Evolutionary conservation across 1,284 basidiomycete species (phyloP), one percentile per base, ranked within the genome.

Genomic region (Rugosomyces carneus): DNA sequence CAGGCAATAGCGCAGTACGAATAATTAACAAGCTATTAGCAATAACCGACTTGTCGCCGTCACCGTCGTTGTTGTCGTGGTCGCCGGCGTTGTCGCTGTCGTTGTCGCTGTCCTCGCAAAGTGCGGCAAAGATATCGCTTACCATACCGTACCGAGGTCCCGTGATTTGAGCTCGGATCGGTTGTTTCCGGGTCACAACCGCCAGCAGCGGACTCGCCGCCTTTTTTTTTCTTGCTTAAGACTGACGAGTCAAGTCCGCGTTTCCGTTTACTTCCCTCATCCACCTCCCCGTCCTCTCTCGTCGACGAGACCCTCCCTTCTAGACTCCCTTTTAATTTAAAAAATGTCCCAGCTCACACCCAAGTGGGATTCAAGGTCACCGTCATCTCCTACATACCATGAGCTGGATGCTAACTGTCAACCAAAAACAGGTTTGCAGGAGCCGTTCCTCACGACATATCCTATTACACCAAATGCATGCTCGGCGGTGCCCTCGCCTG

Each of bases 401-500:
- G 40, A 42, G 19, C 37, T 39, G 27, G 34, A 27, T 19, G 24
- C 47, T 37, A 40, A 45, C 42, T 8, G 37, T 5, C 9, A 13
- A 29, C 37, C 15, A 44, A 26, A 7, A 41, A 60, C 51, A 82
- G 84, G 62, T 75, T 76, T 57, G 65, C 77, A 46, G 82, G 84
- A 45, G 81, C 86, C 60, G 75, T 88, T 47, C 82, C 81, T 57
- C 85, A 89, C 62, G 84, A 89, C 58, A 36, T 68, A 45, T 69
- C 68, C 37, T 89, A 89, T 75, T 89, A 89, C 62, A 65, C 80
- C 60, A 88, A 88, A 68, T 82, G 80, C 62, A 81, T 88, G 81
- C 75, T 97, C 53, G 93, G 92, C 62, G 93, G 93, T 81, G 79
- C 81, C 56, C 78, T 95, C 57, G 92, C 93, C 53, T 97, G 93